These are phyloP conservation scores for Trichoderma brevicompactum DNA, from an alignment of 2,329 filamentous ascomycete species.

Conservation along the genomic window DNA sequence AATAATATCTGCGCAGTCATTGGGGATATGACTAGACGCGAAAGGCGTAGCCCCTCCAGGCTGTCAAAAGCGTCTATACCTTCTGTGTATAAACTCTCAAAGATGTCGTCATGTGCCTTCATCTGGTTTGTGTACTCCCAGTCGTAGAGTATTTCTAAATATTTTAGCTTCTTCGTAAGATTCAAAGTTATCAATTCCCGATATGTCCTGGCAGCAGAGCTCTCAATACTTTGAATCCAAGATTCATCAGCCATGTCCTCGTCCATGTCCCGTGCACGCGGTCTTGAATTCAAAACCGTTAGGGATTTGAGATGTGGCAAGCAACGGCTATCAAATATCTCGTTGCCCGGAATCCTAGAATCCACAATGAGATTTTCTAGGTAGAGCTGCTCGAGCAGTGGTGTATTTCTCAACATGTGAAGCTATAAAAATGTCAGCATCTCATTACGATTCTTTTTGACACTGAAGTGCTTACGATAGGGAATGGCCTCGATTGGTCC, in stretches of 20 bases:
- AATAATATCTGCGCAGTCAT: slow-evolving; percentile 36
- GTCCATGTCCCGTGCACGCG: neutral
- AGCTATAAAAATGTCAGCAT: neutral
- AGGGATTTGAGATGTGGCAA: slow-evolving; percentile 7
- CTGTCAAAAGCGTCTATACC: slow-evolving; percentile 33
- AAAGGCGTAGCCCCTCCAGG: slow-evolving; percentile 39
- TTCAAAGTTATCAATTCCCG: neutral
- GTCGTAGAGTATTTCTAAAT: slow-evolving; percentile 41
- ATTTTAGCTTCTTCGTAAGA: slow-evolving; percentile 35
- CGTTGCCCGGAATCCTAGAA: neutral
- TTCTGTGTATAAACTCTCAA: neutral
- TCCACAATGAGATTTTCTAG: neutral
- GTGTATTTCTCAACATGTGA: slow-evolving; percentile 5
- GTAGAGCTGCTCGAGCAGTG: slow-evolving; percentile 15
- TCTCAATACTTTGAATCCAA: neutral
- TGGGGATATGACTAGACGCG: slow-evolving; percentile 36
- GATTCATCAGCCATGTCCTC: neutral
- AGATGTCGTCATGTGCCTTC: neutral
- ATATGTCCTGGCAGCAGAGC: neutral
- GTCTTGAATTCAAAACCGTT: neutral
- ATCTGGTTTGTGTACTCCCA: neutral
- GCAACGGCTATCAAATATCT: slow-evolving; percentile 3
- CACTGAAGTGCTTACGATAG: slow-evolving; percentile 32
- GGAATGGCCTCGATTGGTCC: neutral
- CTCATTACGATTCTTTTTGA: slow-evolving; percentile 38